Evolutionary conservation across 805 yeast genomes (phyloP), one percentile per base, ranked within the genome.

Genomic region (Lipomyces spencermartinsiae): DNA sequence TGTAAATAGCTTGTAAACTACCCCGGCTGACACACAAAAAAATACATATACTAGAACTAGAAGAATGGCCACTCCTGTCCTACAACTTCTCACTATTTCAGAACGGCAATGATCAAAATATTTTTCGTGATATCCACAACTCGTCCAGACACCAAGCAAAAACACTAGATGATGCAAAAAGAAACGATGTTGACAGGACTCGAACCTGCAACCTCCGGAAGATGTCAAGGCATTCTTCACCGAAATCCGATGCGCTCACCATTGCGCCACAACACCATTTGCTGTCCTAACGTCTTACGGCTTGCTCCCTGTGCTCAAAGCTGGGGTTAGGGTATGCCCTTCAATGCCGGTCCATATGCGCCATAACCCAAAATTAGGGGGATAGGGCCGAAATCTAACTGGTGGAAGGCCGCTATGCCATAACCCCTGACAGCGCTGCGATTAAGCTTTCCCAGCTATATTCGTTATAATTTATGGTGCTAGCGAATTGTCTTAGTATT

Each of bases 231-330:
- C 53, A 57, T 60, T n/a, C 58, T 25, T 3, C 33, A 59, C 76
- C 76, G 76, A 73, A 73, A 73, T 68, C 76, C 75, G 73, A 73
- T 73, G 76, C 75, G 75, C 76, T 73, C 73, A 71, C 76, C 76
- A 73, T 73, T 73, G 76, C 74, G 76, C 76, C 76, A 73, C 75
- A 68, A 73, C 75, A 69, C 69, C 72, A 53, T 33, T 19, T 29
- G n/a, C n/a, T 33, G 37, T 2, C 2, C 0, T 8, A 43, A 16
- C 16, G 2, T 39, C 19, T 9, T 1, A 4, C 49, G 0, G 49
- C n/a, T 2, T 3, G 1, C 10, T 1, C 49, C 49, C 1, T 43
- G 19, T 7, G 22, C 19, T 16, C 49, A 16, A 4, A 4, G 1
- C 5, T 2, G 0, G 49, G 49, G 49, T n/a, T 43, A 43, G 19